Percentiles rank a stretch among this genome's conserved stretches.
These are phyloP conservation scores for Claviceps arundinis DNA, from an alignment of 2,329 filamentous ascomycete species.

Conservation along the genomic window DNA sequence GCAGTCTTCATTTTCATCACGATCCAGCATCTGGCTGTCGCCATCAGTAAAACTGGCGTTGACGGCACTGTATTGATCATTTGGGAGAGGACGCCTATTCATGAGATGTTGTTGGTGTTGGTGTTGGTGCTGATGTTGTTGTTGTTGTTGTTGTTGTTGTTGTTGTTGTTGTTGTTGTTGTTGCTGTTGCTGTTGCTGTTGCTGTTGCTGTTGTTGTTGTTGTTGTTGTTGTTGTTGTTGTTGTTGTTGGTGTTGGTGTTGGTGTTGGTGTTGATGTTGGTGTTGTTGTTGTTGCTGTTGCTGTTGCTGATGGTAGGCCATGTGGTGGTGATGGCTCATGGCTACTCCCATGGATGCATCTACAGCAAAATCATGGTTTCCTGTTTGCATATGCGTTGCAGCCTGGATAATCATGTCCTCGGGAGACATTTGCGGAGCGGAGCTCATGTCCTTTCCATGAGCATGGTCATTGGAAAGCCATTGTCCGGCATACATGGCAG, in stretches of 20 bases:
- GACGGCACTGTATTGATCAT: conserved; percentile 34
- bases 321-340: conserved; percentile 25
- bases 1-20: conserved; percentile 44
- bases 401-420: conserved; percentile 49
- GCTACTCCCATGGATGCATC: conserved; percentile 30
- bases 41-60: conserved; percentile 42
- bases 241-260: conserved; percentile 21
- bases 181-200: not conserved
- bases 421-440: conserved; percentile 34
- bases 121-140: not conserved
- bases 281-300: too few relatives aligned
- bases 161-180: conserved; percentile 15
- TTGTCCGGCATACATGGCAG: conserved; percentile 33
- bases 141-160: not conserved
- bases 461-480: conserved; percentile 34
- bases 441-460: conserved; percentile 30
- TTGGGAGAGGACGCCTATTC: conserved; percentile 37
- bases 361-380: conserved; percentile 37
- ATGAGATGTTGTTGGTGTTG: conserved; percentile 24
- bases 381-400: conserved; percentile 40
- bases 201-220: conserved; percentile 5
- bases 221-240: conserved; percentile 11
- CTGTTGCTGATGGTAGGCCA: conserved; percentile 22
- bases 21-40: conserved; percentile 47
- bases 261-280: conserved; percentile 10